Evolutionary conservation across 2,329 filamentous ascomycete species (phyloP).

Genomic region (Rhynchosporium graminicola): DNA sequence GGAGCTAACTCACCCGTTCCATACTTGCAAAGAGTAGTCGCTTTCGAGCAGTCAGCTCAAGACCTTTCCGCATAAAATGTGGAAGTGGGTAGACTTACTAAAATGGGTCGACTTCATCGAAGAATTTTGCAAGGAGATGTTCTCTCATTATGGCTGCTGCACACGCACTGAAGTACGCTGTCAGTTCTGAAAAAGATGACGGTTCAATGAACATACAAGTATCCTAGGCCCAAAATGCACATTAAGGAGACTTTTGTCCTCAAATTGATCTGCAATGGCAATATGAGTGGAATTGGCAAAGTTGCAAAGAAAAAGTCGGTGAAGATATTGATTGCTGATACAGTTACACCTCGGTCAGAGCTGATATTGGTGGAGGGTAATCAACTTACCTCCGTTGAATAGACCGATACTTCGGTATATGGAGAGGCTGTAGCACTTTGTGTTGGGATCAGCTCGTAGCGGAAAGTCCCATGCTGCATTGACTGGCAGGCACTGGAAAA

Average conservation of each 20-base stretch:
- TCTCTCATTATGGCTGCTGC: slow-evolving; percentile 48
- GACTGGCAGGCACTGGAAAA: slow-evolving; percentile 52
- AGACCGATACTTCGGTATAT: slow-evolving; percentile 48
- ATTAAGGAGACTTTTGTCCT: slow-evolving; percentile 46
- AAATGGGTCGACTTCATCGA: slow-evolving; percentile 43
- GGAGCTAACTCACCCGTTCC: slow-evolving; percentile 40
- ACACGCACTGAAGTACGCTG: slow-evolving; percentile 41
- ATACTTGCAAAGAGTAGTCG: slow-evolving; percentile 44
- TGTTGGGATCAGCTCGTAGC: slow-evolving; percentile 32
- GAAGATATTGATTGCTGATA: slow-evolving; percentile 32
- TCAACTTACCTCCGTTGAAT: slow-evolving; percentile 45
- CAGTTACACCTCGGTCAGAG: not conserved
- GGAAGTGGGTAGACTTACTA: slow-evolving; percentile 22
- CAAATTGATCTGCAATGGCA: slow-evolving; percentile 45
- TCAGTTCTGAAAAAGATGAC: not conserved
- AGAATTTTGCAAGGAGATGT: slow-evolving; percentile 43
- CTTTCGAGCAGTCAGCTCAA: slow-evolving; percentile 1
- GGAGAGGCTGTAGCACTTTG: slow-evolving; percentile 45
- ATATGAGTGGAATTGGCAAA: slow-evolving; percentile 46
- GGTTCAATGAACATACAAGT: slow-evolving; percentile 24
- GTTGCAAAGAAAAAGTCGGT: slow-evolving; percentile 42
- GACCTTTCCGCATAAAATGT: not conserved
- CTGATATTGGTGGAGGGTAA: not conserved
- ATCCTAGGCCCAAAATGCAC: slow-evolving; percentile 33
- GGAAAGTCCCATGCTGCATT: slow-evolving; percentile 48